A percentile compares a stretch with the other conserved stretches of the same genome.
phyloP scores from a whole-genome alignment of 1,139 yeast genomes.

The Sugiyamaella japonica region DNA sequence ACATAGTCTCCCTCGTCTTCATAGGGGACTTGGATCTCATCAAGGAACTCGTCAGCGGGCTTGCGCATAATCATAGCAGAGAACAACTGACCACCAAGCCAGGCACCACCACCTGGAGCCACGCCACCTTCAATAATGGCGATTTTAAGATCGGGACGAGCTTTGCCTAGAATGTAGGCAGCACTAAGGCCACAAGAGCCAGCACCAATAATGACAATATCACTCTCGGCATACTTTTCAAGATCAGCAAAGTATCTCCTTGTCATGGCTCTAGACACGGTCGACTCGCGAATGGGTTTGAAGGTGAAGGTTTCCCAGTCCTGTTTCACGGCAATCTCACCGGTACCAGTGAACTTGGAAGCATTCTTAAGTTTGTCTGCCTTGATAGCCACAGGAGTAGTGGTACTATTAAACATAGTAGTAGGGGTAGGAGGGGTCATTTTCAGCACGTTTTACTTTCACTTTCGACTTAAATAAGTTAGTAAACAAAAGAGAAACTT shows the following conservation, averaged over 20 bases:
- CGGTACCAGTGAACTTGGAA: conserved; percentile 19
- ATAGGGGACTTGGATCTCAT: conserved; percentile 62
- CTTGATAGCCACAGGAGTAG: conserved; percentile 1
- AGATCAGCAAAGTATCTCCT: conserved; percentile 70
- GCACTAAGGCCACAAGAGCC: conserved; percentile 66
- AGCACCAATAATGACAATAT: conserved; percentile 74
- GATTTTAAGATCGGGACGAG: conserved; percentile 73
- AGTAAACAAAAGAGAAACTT: conserved; percentile 8
- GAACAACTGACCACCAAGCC: conserved; percentile 79
- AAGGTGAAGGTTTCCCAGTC: conserved; percentile 68
- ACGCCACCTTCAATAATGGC: conserved; percentile 76
- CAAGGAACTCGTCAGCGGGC: conserved; percentile 69
- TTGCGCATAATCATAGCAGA: conserved; percentile 79
- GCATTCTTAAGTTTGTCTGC: conserved; percentile 14
- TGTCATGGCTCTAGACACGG: conserved; percentile 85
- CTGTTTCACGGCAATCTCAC: conserved; percentile 21
- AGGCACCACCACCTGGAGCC: conserved; percentile 79
- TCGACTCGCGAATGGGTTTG: conserved; percentile 73
- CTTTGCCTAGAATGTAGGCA: conserved; percentile 69
- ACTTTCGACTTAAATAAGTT: not conserved
- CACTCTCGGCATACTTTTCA: conserved; percentile 74
- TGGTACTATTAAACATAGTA: conserved; percentile 13
- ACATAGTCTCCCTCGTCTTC: conserved; percentile 83
- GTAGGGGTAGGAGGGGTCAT: conserved; percentile 16
- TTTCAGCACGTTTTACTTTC: too few species aligned